phyloP scores from a whole-genome alignment of 169 alveolate species.

The Cryptosporidium canis region DNA sequence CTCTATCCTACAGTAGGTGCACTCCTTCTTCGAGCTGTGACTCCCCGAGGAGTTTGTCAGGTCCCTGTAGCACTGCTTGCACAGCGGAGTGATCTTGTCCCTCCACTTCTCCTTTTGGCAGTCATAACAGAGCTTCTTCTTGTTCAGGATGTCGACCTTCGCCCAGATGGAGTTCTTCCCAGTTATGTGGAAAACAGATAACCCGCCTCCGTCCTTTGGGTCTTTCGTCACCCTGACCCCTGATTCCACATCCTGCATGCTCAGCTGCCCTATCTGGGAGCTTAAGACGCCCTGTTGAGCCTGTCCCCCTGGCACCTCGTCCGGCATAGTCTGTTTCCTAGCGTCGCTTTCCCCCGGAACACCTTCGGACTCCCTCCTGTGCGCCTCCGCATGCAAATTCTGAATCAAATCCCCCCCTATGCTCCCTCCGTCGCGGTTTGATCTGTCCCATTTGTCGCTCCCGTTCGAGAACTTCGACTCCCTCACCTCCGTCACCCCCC shows the following conservation, averaged over 20 bases:
- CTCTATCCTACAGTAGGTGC: conserved; percentile 50
- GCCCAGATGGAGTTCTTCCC: conserved; percentile 61
- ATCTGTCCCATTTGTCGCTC: conserved; percentile 58
- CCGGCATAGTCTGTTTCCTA: not conserved
- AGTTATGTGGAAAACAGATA: conserved; percentile 26
- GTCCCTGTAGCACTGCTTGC: conserved; percentile 38
- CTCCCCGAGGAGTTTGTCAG: conserved; percentile 17
- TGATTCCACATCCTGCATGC: conserved; percentile 19
- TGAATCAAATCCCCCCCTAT: not conserved
- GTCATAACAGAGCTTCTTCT: conserved; percentile 49
- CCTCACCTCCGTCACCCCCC: not conserved
- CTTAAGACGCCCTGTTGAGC: not conserved
- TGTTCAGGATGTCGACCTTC: conserved; percentile 19
- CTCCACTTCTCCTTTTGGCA: conserved; percentile 63
- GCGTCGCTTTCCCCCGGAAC: not conserved
- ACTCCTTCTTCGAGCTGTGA: conserved; percentile 20
- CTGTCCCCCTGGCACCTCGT: not conserved
- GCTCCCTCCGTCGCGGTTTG: not conserved
- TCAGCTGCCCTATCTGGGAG: not conserved
- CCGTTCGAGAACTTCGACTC: conserved; percentile 53
- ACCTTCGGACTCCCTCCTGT: not conserved
- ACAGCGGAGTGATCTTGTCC: conserved; percentile 64
- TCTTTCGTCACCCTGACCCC: conserved; percentile 33
- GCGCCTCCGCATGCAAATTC: not conserved
- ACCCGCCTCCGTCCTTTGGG: not conserved